Conservation (phyloP, 129 eudicot genomes). For the carrot (Daucus carota) region DH1_v3.0 NC_030386.2:27997501-27998000, state of each 20-base stretch:
- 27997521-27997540: not conserved
- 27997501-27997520: not conserved
- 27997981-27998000: no score
- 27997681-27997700: constrained; percentile 48
- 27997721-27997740: constrained; percentile 66
- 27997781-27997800: constrained; percentile 41
- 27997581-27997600: not conserved
- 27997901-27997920: no score
- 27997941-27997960: no score
- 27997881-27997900: no score
- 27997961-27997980: no score
- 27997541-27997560: not conserved
- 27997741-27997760: constrained; percentile 67
- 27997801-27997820: not conserved
- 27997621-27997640: not conserved
- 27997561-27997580: not conserved
- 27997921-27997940: no score
- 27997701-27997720: constrained; percentile 61
- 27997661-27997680: no score
- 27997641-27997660: not conserved
- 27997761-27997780: constrained; percentile 90
- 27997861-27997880: no score
- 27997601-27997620: not conserved
- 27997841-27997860: not conserved
- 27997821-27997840: not conserved